Evolutionary conservation across 345 rosid species (phyloP).

Genomic region (Geranium brycei): DNA sequence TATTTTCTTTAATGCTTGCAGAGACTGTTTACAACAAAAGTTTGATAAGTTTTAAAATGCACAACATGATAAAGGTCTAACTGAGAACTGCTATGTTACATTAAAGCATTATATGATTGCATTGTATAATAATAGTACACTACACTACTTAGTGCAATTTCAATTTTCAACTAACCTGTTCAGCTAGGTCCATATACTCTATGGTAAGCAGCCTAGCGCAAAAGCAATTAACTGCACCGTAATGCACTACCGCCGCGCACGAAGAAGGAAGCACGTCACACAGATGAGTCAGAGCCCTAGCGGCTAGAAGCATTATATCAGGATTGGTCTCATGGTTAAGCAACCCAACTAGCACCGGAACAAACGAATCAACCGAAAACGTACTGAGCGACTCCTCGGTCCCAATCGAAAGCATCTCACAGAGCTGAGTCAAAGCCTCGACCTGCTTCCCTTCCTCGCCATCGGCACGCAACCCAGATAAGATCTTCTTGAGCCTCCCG

Average conservation of each 20-base stretch:
- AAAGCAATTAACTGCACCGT: conserved; percentile 84
- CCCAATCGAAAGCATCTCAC: conserved; percentile 93
- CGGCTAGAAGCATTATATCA: conserved; percentile 96
- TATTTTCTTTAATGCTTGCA: conserved; percentile 97
- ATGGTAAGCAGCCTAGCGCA: conserved; percentile 89
- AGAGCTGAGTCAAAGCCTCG: conserved; percentile 92
- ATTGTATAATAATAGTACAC: not conserved
- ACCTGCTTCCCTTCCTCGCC: conserved; percentile 99
- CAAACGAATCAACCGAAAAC: conserved; percentile 93
- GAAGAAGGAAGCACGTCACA: conserved; percentile 98
- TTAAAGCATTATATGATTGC: not conserved
- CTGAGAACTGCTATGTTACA: no score
- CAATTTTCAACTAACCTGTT: conserved; percentile 45
- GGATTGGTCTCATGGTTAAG: conserved; percentile 92
- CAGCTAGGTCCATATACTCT: conserved; percentile 99
- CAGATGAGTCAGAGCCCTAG: conserved; percentile 90
- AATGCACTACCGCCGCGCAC: conserved; percentile 95
- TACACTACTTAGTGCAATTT: not conserved
- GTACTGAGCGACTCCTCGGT: conserved; percentile 92
- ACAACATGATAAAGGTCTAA: not conserved
- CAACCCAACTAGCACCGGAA: conserved; percentile 86
- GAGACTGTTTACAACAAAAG: conserved; percentile 40
- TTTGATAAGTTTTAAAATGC: not conserved
- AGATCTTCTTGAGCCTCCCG: conserved; percentile 81
- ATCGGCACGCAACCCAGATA: conserved; percentile 79